These are phyloP conservation scores for Anacardium occidentale DNA, from an alignment of 345 rosid species.

Conservation along the genomic window DNA sequence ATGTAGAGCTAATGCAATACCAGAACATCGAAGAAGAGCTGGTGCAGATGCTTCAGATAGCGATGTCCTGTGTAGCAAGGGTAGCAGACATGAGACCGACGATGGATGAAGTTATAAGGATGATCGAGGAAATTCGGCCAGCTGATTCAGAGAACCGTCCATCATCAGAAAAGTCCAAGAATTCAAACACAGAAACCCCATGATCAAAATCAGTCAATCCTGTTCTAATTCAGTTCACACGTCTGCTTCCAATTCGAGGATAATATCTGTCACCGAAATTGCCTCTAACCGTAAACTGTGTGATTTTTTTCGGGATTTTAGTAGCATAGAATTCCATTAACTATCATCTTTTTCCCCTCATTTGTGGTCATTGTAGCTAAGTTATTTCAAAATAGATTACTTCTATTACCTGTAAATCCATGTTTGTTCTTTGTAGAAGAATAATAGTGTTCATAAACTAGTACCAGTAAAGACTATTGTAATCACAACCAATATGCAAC, in stretches of 20 bases:
- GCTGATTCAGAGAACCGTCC: constrained; percentile 57
- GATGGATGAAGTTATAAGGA: constrained; percentile 69
- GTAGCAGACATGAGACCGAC: constrained; percentile 73
- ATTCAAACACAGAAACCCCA: constrained; percentile 28
- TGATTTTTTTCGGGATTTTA: constrained; percentile 22
- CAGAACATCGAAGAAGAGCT: constrained; percentile 77
- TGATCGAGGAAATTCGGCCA: constrained; percentile 76
- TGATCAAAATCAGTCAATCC: neutral
- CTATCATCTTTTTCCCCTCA: no score
- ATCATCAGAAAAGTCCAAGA: constrained; percentile 40
- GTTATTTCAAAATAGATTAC: neutral
- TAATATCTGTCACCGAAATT: neutral
- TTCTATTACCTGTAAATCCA: neutral
- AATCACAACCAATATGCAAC: neutral
- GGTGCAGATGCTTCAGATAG: constrained; percentile 92
- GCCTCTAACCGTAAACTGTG: constrained; percentile 5
- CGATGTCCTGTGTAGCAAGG: constrained; percentile 74
- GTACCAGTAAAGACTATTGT: no score
- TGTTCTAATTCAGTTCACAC: neutral
- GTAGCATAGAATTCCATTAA: neutral
- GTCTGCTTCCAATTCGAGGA: constrained; percentile 5
- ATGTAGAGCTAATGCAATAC: constrained; percentile 63
- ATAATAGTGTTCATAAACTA: no score
- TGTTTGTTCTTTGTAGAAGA: neutral
- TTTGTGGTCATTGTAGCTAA: neutral